Evolutionary conservation across 2,329 filamentous ascomycete species (phyloP), one percentile per base, ranked within the genome.

Genomic region (Venturia nashicola): DNA sequence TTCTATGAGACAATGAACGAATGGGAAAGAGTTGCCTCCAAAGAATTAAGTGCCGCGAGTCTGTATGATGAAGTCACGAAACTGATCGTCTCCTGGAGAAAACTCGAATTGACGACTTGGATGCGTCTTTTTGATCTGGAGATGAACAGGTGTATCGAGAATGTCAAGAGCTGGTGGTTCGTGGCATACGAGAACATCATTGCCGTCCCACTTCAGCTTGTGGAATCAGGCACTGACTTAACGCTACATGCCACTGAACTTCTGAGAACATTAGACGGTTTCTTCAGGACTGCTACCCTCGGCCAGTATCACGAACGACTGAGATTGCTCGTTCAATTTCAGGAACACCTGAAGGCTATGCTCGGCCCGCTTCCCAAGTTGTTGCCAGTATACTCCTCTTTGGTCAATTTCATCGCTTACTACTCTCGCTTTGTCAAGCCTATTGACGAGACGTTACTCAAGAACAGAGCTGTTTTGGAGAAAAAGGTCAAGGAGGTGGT

Each of bases 401-500:
- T 97, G 0, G 75, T 80, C 34, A 95, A 95, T 69, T 91, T 97
- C 72, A 81, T 96, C 63, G 74, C 79, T 8, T 90, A 91, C 72
- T 95, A 89, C 73, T 76, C 79, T 42, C 85, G 89, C 40, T 96
- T 90, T 69, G 83, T 88, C 70, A 79, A 80, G 65, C 77, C 83
- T 5, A 84, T 92, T 8, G 76, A 81, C 14, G 86, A 90, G 66
- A 76, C 80, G 0, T 81, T 97, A 43, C 77, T 77, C 23, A 84
- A 83, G 55, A 89, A 87, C n/a, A 85, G 91, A 64, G 78, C 80
- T 7, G 80, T 82, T 0, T 81, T 97, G n/a, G 93, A 97, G 73
- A 96, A 91, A 75, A 86, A 91, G 65, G 90, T 97, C 82, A 93
- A 89, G 72, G 90, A 97, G 69, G 86, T 97, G n/a, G 83, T 99